These are phyloP conservation scores for Coprinopsis strossmayeri DNA, from an alignment of 768 basidiomycete genomes.

Conservation along the genomic window DNA sequence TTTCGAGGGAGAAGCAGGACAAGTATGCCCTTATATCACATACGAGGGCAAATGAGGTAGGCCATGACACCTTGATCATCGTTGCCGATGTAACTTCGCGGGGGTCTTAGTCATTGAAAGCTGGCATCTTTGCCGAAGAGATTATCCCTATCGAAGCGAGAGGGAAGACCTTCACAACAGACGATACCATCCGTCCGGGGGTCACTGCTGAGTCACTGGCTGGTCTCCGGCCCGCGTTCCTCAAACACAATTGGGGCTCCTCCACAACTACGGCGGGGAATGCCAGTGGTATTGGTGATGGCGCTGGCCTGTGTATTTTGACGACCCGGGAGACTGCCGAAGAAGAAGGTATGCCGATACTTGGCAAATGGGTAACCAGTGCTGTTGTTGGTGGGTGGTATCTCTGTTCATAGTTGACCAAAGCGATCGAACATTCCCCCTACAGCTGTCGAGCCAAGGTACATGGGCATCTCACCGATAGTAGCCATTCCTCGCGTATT, in stretches of 20 bases:
- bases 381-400: constrained; percentile 61
- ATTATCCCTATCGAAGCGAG: constrained; percentile 81
- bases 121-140: constrained; percentile 77
- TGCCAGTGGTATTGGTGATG: constrained; percentile 87
- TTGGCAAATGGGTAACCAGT: constrained; percentile 79
- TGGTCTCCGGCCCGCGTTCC: constrained; percentile 83
- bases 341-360: constrained; percentile 66
- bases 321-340: constrained; percentile 76
- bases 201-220: constrained; percentile 74
- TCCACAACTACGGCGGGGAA: constrained; percentile 76
- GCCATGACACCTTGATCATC: constrained; percentile 1
- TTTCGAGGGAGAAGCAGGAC: constrained; percentile 81
- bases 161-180: constrained; percentile 59
- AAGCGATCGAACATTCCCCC: neutral
- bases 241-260: constrained; percentile 69
- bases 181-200: constrained; percentile 85
- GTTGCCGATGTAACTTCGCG: no score
- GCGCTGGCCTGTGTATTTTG: constrained; percentile 79
- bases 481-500: constrained; percentile 68
- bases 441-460: constrained; percentile 65
- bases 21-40: constrained; percentile 87
- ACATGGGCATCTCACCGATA: constrained; percentile 76
- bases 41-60: constrained; percentile 64
- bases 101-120: constrained; percentile 54
- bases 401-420: neutral